phyloP scores from a whole-genome alignment of 805 yeast genomes.

The Kuraishia molischiana region DNA sequence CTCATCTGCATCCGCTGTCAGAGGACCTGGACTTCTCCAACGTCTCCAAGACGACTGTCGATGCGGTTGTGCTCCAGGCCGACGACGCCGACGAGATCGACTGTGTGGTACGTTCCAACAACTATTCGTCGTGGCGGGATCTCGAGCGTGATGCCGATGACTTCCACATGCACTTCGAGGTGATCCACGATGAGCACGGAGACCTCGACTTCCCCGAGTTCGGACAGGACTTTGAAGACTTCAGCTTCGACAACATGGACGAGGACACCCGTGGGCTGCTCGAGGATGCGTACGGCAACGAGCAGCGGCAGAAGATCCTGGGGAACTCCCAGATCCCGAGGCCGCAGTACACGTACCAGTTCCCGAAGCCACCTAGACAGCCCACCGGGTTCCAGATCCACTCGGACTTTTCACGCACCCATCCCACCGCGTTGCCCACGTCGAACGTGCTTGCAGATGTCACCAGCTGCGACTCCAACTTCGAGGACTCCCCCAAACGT shows the following conservation, averaged over 20 bases:
- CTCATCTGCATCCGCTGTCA: slow-evolving; percentile 12
- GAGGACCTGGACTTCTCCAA: slow-evolving; percentile 14
- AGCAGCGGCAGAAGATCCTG: neutral
- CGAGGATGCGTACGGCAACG: neutral
- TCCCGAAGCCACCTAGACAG: neutral
- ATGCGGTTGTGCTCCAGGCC: neutral
- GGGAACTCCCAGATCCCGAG: slow-evolving; percentile 1
- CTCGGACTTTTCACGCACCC: neutral
- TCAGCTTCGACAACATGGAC: slow-evolving; percentile 11
- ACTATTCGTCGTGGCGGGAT: slow-evolving; percentile 3
- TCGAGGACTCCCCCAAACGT: slow-evolving; percentile 25
- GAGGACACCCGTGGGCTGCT: neutral
- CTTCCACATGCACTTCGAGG: slow-evolving; percentile 2
- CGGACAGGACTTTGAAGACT: slow-evolving; percentile 9
- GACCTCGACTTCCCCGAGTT: neutral
- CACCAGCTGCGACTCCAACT: neutral
- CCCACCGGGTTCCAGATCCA: neutral
- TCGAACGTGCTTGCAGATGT: neutral
- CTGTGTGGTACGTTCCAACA: slow-evolving; percentile 19
- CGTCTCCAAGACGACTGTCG: slow-evolving; percentile 11
- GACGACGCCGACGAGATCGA: slow-evolving; percentile 20
- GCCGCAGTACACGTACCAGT: neutral
- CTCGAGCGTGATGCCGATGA: slow-evolving; percentile 1
- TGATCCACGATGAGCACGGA: neutral
- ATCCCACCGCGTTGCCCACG: neutral